These are phyloP conservation scores for Saccharomycopsis schoenii DNA, from an alignment of 805 yeast genomes.

Conservation along the genomic window DNA sequence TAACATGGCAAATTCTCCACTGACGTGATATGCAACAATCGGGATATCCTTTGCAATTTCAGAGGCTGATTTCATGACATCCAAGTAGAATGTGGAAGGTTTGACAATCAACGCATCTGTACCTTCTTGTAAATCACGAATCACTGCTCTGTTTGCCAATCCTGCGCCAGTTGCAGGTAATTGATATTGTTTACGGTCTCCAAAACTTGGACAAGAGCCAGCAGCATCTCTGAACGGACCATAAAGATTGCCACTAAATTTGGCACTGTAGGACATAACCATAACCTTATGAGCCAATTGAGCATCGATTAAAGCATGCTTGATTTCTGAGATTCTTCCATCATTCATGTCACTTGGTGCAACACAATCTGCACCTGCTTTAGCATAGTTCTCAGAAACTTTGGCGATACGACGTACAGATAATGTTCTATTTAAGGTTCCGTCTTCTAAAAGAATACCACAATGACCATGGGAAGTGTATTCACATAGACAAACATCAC, in stretches of 20 bases:
- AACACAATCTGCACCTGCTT: constrained; percentile 90
- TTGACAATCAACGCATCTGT: constrained; percentile 93
- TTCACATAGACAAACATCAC: constrained; percentile 95
- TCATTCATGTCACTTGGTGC: constrained; percentile 98
- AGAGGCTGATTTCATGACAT: constrained; percentile 81
- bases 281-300: constrained; percentile 80
- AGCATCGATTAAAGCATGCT: constrained; percentile 69
- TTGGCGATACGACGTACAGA: constrained; percentile 82
- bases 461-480: constrained; percentile 98
- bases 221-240: constrained; percentile 99
- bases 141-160: constrained; percentile 82
- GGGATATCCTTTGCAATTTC: constrained; percentile 78
- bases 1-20: constrained; percentile 96
- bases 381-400: constrained; percentile 90
- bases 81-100: constrained; percentile 92
- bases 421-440: constrained; percentile 63
- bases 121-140: constrained; percentile 83
- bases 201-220: constrained; percentile 77
- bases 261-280: constrained; percentile 90
- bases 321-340: constrained; percentile 85
- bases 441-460: constrained; percentile 83
- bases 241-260: constrained; percentile 81
- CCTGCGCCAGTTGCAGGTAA: constrained; percentile 91
- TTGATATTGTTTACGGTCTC: constrained; percentile 90
- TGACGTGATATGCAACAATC: constrained; percentile 88